Evolutionary conservation across 306 rosid species (phyloP).

Genomic region (Dryas drummondii): DNA sequence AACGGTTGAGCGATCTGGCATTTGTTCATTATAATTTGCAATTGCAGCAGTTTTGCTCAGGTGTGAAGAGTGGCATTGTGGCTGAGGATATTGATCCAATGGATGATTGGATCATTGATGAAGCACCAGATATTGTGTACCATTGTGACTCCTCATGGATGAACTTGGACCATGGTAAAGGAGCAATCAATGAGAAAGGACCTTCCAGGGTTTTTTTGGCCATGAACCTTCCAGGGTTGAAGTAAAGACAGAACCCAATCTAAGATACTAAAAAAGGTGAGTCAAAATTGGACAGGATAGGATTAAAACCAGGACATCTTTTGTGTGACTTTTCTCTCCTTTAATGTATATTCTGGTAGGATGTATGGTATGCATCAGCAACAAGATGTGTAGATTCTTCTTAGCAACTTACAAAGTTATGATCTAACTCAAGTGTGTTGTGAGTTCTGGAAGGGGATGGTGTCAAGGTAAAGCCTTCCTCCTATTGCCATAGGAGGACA

Average conservation of each 20-base stretch:
- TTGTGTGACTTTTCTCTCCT: too few relatives aligned
- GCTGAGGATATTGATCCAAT: slow-evolving; percentile 20
- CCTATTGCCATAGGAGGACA: too few relatives aligned
- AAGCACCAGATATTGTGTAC: not conserved
- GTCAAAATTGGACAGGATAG: not conserved
- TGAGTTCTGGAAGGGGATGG: too few relatives aligned
- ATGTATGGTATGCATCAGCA: too few relatives aligned
- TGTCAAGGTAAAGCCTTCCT: too few relatives aligned
- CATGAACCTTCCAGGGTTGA: too few relatives aligned
- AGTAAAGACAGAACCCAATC: not conserved
- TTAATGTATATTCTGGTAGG: too few relatives aligned
- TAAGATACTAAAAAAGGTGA: not conserved
- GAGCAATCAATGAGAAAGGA: not conserved
- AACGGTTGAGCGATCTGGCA: slow-evolving; percentile 13
- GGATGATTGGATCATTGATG: slow-evolving; percentile 24
- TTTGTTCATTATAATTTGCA: slow-evolving; percentile 29
- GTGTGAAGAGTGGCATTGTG: not conserved
- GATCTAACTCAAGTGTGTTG: too few relatives aligned
- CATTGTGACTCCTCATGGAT: not conserved
- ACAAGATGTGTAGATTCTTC: too few relatives aligned
- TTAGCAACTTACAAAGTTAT: too few relatives aligned
- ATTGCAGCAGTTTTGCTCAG: slow-evolving; percentile 22
- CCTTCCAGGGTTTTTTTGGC: not conserved
- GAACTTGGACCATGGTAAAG: too few relatives aligned
- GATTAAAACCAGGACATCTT: not conserved